A percentile compares a stretch with the other conserved stretches of the same genome.
Evolutionary conservation across 805 yeast species (phyloP).

Genomic region (Saccharomycopsis fibuligera): DNA sequence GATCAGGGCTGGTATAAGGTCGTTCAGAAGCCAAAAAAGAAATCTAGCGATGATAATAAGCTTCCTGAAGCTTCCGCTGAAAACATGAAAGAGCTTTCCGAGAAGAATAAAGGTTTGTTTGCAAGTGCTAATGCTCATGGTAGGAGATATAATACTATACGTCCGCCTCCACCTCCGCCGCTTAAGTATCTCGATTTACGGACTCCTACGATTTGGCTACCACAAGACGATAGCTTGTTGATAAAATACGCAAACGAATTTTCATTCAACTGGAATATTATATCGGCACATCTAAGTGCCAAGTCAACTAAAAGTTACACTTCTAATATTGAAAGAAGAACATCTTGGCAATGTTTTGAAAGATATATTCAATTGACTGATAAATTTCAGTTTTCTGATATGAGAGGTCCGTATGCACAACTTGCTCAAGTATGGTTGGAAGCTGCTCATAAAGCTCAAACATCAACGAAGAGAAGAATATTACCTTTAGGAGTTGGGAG

Average conservation of each 20-base stretch:
- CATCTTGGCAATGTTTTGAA: constrained; percentile 99
- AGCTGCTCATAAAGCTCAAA: constrained; percentile 83
- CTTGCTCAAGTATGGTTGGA: constrained; percentile 89
- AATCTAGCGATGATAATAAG: too few species aligned
- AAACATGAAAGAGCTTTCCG: not conserved
- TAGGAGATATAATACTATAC: constrained; percentile 29
- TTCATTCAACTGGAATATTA: constrained; percentile 89
- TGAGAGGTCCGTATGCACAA: constrained; percentile 80
- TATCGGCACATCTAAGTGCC: constrained; percentile 71
- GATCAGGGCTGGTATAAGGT: constrained; percentile 59
- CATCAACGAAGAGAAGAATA: constrained; percentile 79
- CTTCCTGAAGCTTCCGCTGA: constrained; percentile 14
- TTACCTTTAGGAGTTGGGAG: constrained; percentile 91
- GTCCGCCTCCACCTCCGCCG: constrained; percentile 91
- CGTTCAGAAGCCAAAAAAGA: constrained; percentile 43
- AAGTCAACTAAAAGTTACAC: constrained; percentile 63
- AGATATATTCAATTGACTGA: constrained; percentile 87
- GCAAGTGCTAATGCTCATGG: constrained; percentile 6
- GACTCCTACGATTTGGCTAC: constrained; percentile 94
- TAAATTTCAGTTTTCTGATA: constrained; percentile 75
- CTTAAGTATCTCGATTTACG: constrained; percentile 72
- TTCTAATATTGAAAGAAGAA: constrained; percentile 88
- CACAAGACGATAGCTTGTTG: constrained; percentile 81
- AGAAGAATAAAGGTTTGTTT: constrained; percentile 42
- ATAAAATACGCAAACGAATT: constrained; percentile 74